Evolutionary conservation across 176 grass and related monocot species (phyloP), one percentile per base, ranked within the genome.

Genomic region (Oryza rufipogon): DNA sequence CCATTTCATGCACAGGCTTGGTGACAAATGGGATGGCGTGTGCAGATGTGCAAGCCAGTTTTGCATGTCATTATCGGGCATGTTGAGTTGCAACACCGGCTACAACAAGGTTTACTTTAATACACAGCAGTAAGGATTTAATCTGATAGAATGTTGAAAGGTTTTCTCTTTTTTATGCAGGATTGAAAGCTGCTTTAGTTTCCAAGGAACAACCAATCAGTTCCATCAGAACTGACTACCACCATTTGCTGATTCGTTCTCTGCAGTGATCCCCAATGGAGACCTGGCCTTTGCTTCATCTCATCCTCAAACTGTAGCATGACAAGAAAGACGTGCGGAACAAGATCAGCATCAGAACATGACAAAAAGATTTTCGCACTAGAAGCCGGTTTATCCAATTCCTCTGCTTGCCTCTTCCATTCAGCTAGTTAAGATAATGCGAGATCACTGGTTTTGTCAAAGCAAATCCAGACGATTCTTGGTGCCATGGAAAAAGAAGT

Each of bases 261-360:
- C 68, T 36, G 51, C 30, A 39, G 64, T 11, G 76, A 67, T 25
- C 45, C 33, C 23, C 41, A 36, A 28, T 71, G 73, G 36, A 77
- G 66, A 3, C 71, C 32, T 74, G 54, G 76, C 33, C 33, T 86
- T 80, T 75, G 85, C 4, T 28, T 36, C 70, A 1, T 32, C 45
- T 32, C 45, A 52, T 64, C 48, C 48, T 38, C 75, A 39, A 66
- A n/a, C 16, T 67, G 81, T 44, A 81, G 68, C 56, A 11, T 66
- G 87, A 41, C 64, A 63, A 64, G 77, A 36, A 19, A 10, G 76
- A 75, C 69, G 47, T 14, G 75, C 71, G 52, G 41, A 89, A 85
- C 71, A 85, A 81, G 77, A 89, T 81, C 77, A 20, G 78, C 77
- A 89, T 89, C 71, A 38, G 78, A 70, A 28, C 82, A 30, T 54